Evolutionary conservation across 2,329 filamentous ascomycete genomes (phyloP).

Genomic region (Helotiales sp.): DNA sequence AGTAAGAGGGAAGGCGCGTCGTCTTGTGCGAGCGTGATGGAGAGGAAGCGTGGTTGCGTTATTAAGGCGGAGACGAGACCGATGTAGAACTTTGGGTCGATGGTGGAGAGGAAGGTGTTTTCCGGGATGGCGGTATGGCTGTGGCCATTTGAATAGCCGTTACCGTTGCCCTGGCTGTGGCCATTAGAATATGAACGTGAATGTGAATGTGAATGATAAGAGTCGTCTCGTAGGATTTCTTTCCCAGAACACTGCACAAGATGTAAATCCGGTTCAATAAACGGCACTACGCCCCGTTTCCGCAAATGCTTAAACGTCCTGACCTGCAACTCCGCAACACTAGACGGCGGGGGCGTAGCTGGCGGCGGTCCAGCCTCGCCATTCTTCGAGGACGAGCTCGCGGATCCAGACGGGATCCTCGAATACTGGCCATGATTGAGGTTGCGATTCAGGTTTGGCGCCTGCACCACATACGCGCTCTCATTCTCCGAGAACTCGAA

Average conservation of each 20-base stretch:
- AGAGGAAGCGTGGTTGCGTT: constrained; percentile 72
- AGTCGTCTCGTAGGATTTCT: constrained; percentile 36
- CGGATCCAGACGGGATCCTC: constrained; percentile 34
- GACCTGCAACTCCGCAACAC: constrained; percentile 77
- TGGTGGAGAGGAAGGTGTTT: constrained; percentile 59
- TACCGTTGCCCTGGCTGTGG: neutral
- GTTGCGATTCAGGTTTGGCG: constrained; percentile 43
- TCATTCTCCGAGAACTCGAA: constrained; percentile 82
- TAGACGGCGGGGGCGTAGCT: constrained; percentile 76
- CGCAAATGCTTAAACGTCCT: constrained; percentile 86
- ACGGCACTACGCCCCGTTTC: constrained; percentile 74
- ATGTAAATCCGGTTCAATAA: constrained; percentile 69
- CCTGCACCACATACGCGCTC: constrained; percentile 63
- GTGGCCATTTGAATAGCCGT: neutral
- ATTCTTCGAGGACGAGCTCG: constrained; percentile 50
- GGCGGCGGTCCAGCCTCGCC: constrained; percentile 48
- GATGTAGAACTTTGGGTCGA: constrained; percentile 68
- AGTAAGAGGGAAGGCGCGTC: constrained; percentile 77
- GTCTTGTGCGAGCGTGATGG: constrained; percentile 72
- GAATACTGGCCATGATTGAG: constrained; percentile 34
- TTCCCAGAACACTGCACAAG: constrained; percentile 83
- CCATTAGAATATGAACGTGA: neutral
- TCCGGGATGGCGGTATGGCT: neutral
- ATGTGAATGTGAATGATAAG: constrained; percentile 44
- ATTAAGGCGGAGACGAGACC: constrained; percentile 65